These are phyloP conservation scores for Apiotrichum porosum DNA, from an alignment of 1,284 basidiomycete species.

Conservation along the genomic window DNA sequence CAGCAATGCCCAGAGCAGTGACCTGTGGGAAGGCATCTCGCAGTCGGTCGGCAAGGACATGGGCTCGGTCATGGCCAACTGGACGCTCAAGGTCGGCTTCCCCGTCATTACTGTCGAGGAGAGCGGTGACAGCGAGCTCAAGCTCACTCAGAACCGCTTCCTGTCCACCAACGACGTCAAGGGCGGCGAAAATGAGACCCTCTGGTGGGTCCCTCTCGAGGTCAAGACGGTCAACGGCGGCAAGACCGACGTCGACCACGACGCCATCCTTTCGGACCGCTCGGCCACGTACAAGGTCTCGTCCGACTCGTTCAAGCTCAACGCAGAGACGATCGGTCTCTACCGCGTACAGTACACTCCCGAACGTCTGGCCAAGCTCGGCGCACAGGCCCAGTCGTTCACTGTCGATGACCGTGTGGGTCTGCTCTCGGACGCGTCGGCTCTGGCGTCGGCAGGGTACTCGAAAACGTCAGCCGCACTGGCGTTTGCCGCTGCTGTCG, in stretches of 20 bases:
- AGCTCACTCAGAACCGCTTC: conserved; percentile 84
- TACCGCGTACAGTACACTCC: conserved; percentile 81
- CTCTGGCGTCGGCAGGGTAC: conserved; percentile 73
- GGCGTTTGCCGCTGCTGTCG: conserved; percentile 63
- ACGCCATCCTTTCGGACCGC: conserved; percentile 63
- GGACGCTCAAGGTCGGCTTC: conserved; percentile 84
- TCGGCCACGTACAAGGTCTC: conserved; percentile 65
- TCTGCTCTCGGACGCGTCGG: conserved; percentile 72
- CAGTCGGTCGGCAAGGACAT: conserved; percentile 76
- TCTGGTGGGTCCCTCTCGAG: conserved; percentile 78
- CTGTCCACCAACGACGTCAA: conserved; percentile 72
- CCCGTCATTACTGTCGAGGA: conserved; percentile 84
- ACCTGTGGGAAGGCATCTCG: conserved; percentile 87
- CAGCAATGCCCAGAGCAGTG: conserved; percentile 74
- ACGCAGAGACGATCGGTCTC: conserved; percentile 81
- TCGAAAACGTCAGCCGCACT: conserved; percentile 70
- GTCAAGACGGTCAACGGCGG: conserved; percentile 62
- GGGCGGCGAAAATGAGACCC: conserved; percentile 78
- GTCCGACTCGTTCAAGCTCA: conserved; percentile 73
- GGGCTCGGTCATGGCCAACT: conserved; percentile 78
- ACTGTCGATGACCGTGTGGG: conserved; percentile 79
- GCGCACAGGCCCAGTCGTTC: conserved; percentile 72
- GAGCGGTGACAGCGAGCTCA: conserved; percentile 58
- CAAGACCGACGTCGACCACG: conserved; percentile 59
- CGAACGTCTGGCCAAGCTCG: conserved; percentile 73